Evolutionary conservation across 2,329 filamentous ascomycete genomes (phyloP).

Genomic region (Colletotrichum sp.): DNA sequence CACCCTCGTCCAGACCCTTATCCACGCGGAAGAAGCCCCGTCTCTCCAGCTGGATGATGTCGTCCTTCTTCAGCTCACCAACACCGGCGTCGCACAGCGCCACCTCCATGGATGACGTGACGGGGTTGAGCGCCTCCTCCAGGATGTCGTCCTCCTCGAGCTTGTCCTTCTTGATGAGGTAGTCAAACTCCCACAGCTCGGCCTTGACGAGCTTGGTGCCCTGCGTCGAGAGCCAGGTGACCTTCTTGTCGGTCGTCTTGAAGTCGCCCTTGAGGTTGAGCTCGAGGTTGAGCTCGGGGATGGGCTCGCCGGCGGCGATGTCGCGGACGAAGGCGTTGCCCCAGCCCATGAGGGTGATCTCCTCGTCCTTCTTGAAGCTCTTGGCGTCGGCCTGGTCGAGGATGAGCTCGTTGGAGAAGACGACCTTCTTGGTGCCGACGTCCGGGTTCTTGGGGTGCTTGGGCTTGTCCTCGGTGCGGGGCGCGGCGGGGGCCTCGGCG

Average conservation of each 20-base stretch:
- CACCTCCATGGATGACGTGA: slow-evolving; percentile 76
- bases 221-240: slow-evolving; percentile 86
- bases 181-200: slow-evolving; percentile 93
- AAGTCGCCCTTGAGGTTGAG: slow-evolving; percentile 93
- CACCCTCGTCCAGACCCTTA: slow-evolving; percentile 58
- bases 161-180: slow-evolving; percentile 94
- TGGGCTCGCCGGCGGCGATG: slow-evolving; percentile 61
- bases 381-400: slow-evolving; percentile 88
- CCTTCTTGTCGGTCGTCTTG: slow-evolving; percentile 95
- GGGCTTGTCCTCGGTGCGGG: slow-evolving; percentile 76
- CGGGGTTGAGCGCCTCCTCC: slow-evolving; percentile 80
- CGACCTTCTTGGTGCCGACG: slow-evolving; percentile 85
- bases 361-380: slow-evolving; percentile 82
- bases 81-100: slow-evolving; percentile 85
- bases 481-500: slow-evolving; percentile 66
- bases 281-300: slow-evolving; percentile 78
- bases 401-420: slow-evolving; percentile 76
- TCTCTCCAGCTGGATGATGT: slow-evolving; percentile 94
- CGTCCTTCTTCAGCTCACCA: slow-evolving; percentile 77
- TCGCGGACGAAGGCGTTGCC: slow-evolving; percentile 84
- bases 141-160: slow-evolving; percentile 86
- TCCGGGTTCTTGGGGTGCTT: slow-evolving; percentile 90
- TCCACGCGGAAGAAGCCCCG: slow-evolving; percentile 93
- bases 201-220: slow-evolving; percentile 79
- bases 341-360: slow-evolving; percentile 97